phyloP scores from a whole-genome alignment of 495 filamentous ascomycete genomes.

The Podospora didyma region DNA sequence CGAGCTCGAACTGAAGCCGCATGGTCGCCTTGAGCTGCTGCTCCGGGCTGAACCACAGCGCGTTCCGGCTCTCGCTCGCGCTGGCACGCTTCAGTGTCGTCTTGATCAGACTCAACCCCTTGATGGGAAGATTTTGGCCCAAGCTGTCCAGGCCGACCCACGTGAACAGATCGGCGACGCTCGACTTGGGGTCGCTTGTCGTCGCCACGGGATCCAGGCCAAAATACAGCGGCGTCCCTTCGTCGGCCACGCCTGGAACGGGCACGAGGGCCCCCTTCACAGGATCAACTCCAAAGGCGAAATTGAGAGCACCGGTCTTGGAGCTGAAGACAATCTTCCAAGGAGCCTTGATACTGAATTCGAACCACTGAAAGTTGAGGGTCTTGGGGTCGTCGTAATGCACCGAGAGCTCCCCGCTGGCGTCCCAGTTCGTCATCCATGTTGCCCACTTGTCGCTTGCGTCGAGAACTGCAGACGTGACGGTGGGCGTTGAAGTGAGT shows the following conservation, averaged over 20 bases:
- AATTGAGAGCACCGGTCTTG: too few relatives aligned
- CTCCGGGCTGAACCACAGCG: constrained; percentile 1
- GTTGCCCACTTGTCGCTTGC: background rate
- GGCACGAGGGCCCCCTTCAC: too few relatives aligned
- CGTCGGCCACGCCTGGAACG: background rate
- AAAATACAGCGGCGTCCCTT: background rate
- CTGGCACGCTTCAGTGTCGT: background rate
- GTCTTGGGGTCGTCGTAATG: background rate
- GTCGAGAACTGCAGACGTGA: background rate
- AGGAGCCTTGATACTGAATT: too few relatives aligned
- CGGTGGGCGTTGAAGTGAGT: background rate
- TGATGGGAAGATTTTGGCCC: background rate
- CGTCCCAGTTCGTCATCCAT: background rate
- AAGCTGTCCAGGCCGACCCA: background rate
- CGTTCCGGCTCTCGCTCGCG: background rate
- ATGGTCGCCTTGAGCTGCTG: background rate
- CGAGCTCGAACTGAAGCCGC: background rate
- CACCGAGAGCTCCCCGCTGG: background rate
- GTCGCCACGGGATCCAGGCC: background rate
- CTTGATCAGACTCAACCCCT: background rate
- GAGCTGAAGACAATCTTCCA: too few relatives aligned
- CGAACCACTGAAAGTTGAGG: too few relatives aligned
- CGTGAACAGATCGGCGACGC: background rate
- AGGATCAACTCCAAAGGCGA: too few relatives aligned
- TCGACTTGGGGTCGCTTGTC: background rate